Evolutionary conservation across 805 yeast species (phyloP).

Genomic region (Saccharomycopsis fermentans): DNA sequence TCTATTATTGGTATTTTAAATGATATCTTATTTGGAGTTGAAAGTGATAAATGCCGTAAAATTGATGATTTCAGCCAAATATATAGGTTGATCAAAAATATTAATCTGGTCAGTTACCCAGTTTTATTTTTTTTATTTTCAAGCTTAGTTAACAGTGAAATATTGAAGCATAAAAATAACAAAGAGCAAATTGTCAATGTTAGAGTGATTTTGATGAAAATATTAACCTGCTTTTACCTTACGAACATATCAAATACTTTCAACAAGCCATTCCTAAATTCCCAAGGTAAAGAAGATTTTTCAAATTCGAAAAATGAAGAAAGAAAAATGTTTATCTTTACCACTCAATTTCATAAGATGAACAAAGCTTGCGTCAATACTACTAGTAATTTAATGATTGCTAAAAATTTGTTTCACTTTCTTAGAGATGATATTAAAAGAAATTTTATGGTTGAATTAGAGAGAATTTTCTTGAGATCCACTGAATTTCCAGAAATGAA

Average conservation of each 20-base stretch:
- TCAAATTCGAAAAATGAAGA: not conserved
- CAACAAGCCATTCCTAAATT: not conserved
- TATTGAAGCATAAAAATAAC: not conserved
- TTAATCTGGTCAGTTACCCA: not conserved
- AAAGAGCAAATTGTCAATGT: not conserved
- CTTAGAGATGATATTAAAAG: slow-evolving; percentile 26
- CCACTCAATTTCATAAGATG: not conserved
- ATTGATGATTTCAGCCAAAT: not conserved
- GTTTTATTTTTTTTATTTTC: not conserved
- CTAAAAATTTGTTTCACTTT: slow-evolving; percentile 33
- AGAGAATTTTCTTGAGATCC: slow-evolving; percentile 32
- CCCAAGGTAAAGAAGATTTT: not conserved
- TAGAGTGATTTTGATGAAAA: not conserved
- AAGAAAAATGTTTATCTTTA: not conserved
- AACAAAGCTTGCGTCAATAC: not conserved
- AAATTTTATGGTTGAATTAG: slow-evolving; percentile 29
- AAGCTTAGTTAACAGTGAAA: not conserved
- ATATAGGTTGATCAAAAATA: not conserved
- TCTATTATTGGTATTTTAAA: not conserved
- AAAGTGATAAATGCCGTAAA: not conserved
- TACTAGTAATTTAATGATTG: slow-evolving; percentile 15
- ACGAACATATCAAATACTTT: not conserved
- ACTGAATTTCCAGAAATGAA: slow-evolving; percentile 29
- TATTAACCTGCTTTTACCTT: not conserved
- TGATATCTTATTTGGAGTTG: not conserved